Evolutionary conservation across 164 flowering plant species (phyloP).

Genomic region (Buxus sempervirens): DNA sequence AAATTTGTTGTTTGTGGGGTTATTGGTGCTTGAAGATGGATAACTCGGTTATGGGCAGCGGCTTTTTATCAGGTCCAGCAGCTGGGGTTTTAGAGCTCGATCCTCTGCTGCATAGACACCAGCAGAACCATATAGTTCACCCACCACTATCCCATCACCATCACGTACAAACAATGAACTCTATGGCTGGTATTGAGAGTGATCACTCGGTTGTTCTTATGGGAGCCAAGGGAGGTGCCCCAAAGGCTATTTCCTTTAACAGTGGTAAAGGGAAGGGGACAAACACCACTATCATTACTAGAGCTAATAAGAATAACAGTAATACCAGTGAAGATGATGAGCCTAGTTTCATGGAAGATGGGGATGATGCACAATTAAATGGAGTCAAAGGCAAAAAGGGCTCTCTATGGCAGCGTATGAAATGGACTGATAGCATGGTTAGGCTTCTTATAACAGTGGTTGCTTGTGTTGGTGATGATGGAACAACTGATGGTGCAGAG

Average conservation of each 20-base stretch:
- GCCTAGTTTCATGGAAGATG: slow-evolving; percentile 34
- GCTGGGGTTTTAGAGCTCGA: slow-evolving; percentile 42
- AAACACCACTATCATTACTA: neutral
- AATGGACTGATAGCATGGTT: slow-evolving; percentile 56
- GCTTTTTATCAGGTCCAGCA: slow-evolving; percentile 38
- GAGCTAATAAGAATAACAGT: slow-evolving; percentile 7
- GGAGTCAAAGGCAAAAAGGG: slow-evolving; percentile 36
- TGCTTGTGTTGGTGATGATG: slow-evolving; percentile 59
- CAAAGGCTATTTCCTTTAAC: slow-evolving; percentile 22
- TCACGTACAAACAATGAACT: slow-evolving; percentile 19
- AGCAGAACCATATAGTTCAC: slow-evolving; percentile 26
- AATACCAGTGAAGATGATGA: slow-evolving; percentile 50
- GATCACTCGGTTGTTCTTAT: slow-evolving; percentile 23
- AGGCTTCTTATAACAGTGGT: slow-evolving; percentile 55
- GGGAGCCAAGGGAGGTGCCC: slow-evolving; percentile 20
- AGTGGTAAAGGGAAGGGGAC: slow-evolving; percentile 36
- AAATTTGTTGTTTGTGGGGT: neutral
- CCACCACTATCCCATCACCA: slow-evolving; percentile 21
- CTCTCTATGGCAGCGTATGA: slow-evolving; percentile 65
- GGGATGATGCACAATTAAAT: slow-evolving; percentile 22
- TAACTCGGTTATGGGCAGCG: slow-evolving; percentile 34
- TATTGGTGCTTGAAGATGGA: slow-evolving; percentile 29
- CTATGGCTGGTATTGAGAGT: slow-evolving; percentile 25
- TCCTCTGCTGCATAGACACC: slow-evolving; percentile 31
- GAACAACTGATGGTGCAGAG: slow-evolving; percentile 24